Evolutionary conservation across 2,329 filamentous ascomycete genomes (phyloP).

Genomic region (Botrytis byssoidea): DNA sequence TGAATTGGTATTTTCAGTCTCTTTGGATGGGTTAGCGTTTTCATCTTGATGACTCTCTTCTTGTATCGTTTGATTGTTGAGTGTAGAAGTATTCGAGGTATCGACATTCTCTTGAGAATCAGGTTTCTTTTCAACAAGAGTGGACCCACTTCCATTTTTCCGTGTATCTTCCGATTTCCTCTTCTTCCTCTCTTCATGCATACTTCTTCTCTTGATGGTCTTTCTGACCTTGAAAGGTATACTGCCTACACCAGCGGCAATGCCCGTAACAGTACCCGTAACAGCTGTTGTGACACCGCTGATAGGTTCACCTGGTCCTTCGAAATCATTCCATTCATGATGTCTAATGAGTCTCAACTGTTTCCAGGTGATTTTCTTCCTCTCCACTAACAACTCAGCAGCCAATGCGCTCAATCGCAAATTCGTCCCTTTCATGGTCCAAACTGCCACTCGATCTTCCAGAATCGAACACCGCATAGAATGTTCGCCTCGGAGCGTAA

Average conservation of each 20-base stretch:
- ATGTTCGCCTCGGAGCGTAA: conserved; percentile 51
- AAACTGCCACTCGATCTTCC: conserved; percentile 61
- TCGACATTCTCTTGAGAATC: conserved; percentile 1
- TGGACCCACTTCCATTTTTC: conserved; percentile 19
- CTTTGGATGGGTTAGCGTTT: neutral
- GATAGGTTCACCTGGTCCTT: conserved; percentile 70
- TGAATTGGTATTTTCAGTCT: too few relatives aligned
- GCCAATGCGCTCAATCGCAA: conserved; percentile 62
- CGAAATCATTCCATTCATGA: conserved; percentile 74
- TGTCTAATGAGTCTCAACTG: conserved; percentile 63
- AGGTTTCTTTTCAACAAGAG: conserved; percentile 11
- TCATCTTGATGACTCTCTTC: neutral
- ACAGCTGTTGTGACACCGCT: conserved; percentile 64
- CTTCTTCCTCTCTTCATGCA: conserved; percentile 45
- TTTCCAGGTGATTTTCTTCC: conserved; percentile 61
- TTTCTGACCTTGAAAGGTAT: conserved; percentile 62
- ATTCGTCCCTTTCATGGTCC: conserved; percentile 61
- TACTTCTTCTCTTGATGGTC: conserved; percentile 53
- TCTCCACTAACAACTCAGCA: conserved; percentile 61
- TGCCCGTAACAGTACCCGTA: conserved; percentile 55
- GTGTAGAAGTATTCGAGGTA: neutral
- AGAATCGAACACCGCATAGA: conserved; percentile 67
- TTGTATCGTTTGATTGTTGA: conserved; percentile 12
- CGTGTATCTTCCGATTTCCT: conserved; percentile 30
- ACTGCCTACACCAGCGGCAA: conserved; percentile 61